Evolutionary conservation across 148 eudicot genomes (phyloP), one percentile per base, ranked within the genome.

Genomic region (Cornus suecica): DNA sequence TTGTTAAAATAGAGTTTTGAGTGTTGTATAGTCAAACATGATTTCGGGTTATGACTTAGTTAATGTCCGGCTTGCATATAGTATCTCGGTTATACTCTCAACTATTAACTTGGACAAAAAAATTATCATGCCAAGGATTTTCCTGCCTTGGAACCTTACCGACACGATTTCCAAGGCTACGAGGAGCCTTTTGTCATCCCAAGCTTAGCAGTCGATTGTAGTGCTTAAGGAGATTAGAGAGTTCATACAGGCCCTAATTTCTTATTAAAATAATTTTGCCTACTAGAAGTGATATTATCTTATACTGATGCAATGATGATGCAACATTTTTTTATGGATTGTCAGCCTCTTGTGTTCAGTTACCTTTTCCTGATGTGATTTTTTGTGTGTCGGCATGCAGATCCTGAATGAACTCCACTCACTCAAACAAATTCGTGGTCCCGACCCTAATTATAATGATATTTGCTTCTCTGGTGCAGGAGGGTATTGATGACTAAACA

Each of bases 381-480:
- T 69, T 68, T 68, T 71, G 8, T 14, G 22, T 70, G 32, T 67
- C 66, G 75, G 48, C 14, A 61, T 83, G 86, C 86, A 95, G 97
- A 85, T 95, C 58, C 65, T 86, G 83, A 84, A 77, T 62, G 99
- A 91, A 83, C 82, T 91, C 22, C 87, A 76, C 54, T 81, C 84
- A 69, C 85, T 92, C 18, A 84, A 90, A 80, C 92, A 76, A 81
- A 85, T 90, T 61, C 88, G 67, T 80, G 99, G 97, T 73, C 97
- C 99, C 70, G 99, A 95, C 68, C 99, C 97, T 71, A 88, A 82
- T 80, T 92, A 89, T 80, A 82, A 86, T 66, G 99, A 95, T 80
- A 84, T 95, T 78, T 95, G 99, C 84, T 95, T 95, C 83, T 85
- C 97, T 81, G 97, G 97, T 80, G 91, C 94, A 74, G 89, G 90